A percentile compares a stretch with the other conserved stretches of the same genome.
Evolutionary conservation across 148 eudicot genomes (phyloP).

Genomic region (Silene conica): DNA sequence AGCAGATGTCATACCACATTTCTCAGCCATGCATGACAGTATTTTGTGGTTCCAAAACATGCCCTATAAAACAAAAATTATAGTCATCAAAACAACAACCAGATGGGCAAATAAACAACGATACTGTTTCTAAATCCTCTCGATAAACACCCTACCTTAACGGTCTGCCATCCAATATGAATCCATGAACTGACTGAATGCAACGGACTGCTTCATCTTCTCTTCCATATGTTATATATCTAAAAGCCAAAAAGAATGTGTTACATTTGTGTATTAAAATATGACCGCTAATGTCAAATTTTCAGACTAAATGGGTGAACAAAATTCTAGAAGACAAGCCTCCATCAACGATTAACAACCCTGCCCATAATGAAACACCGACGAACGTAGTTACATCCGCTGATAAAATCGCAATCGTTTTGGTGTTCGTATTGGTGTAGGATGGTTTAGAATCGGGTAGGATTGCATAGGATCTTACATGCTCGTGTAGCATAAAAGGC

Average conservation of each 20-base stretch:
- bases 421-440: no score
- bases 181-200: constrained; percentile 91
- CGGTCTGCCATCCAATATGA: constrained; percentile 67
- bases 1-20: constrained; percentile 54
- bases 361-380: not conserved
- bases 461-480: no score
- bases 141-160: constrained; percentile 46
- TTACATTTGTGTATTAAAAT: not conserved
- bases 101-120: not conserved
- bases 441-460: no score
- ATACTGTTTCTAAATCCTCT: not conserved
- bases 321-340: not conserved
- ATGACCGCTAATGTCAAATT: not conserved
- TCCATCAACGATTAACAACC: not conserved
- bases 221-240: constrained; percentile 92
- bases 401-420: no score
- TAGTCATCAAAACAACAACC: not conserved
- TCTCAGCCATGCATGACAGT: constrained; percentile 96
- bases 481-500: no score
- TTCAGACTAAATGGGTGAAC: not conserved
- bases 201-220: constrained; percentile 96
- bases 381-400: no score
- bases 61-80: constrained; percentile 47
- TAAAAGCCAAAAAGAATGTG: constrained; percentile 24
- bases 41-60: constrained; percentile 97